phyloP scores from a whole-genome alignment of 345 rosid species.

The Rhodomyrtus tomentosa region DNA sequence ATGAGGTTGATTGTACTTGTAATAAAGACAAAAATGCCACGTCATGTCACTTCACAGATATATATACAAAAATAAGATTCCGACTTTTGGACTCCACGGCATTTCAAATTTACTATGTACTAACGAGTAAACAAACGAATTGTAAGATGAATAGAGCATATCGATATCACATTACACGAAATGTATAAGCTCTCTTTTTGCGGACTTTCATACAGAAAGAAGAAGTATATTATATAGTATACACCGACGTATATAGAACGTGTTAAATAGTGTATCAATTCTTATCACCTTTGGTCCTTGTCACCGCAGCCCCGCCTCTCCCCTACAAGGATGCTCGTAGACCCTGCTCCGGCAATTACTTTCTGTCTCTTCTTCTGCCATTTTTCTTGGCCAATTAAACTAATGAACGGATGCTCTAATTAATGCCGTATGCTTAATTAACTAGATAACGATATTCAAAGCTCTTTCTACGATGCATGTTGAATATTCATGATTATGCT shows the following conservation, averaged over 20 bases:
- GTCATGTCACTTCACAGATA: neutral
- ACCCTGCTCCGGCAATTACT: neutral
- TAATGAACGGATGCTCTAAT: neutral
- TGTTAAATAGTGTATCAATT: neutral
- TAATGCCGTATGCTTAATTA: neutral
- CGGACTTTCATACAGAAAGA: neutral
- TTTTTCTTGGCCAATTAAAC: neutral
- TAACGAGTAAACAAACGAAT: neutral
- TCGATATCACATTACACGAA: neutral
- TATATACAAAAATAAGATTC: neutral
- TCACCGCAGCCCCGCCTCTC: neutral
- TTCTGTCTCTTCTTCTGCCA: accelerated
- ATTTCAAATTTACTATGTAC: neutral
- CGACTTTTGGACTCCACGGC: neutral
- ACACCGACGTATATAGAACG: neutral
- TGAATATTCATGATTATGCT: neutral
- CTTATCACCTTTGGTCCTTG: neutral
- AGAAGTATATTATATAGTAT: neutral
- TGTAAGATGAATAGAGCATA: neutral
- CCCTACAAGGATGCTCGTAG: neutral
- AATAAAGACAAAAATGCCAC: no score
- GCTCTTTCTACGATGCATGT: neutral
- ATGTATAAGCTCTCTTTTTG: neutral
- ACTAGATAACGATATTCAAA: no score
- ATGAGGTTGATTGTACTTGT: no score